A percentile compares a stretch with the other conserved stretches of the same genome.
Conservation (phyloP, 345 rosid genomes). For the Brassica nigra region DNA sequence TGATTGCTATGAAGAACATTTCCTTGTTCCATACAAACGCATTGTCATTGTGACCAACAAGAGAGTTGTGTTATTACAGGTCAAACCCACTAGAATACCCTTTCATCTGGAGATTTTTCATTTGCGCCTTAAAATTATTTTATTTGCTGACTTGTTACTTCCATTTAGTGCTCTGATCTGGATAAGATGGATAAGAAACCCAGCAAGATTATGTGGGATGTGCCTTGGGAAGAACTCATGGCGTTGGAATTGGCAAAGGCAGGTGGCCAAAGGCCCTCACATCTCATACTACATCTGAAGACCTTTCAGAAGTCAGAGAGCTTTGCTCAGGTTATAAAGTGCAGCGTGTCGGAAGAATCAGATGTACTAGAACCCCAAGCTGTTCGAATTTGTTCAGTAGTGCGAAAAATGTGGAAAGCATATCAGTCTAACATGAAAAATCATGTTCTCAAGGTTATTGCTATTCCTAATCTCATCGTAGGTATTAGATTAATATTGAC, state of each 20-base stretch:
- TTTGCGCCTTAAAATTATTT: neutral
- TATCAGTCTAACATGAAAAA: slow-evolving; percentile 65
- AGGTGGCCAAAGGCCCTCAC: slow-evolving; percentile 74
- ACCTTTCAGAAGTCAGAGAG: slow-evolving; percentile 77
- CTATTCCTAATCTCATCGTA: slow-evolving; percentile 4
- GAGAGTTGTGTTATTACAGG: slow-evolving; percentile 90
- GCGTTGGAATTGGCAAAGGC: slow-evolving; percentile 96
- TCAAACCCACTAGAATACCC: slow-evolving; percentile 31
- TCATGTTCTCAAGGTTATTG: slow-evolving; percentile 63
- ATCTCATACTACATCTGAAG: slow-evolving; percentile 87
- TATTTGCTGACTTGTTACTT: slow-evolving; percentile 33
- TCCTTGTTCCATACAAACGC: slow-evolving; percentile 72
- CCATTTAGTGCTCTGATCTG: slow-evolving; percentile 60
- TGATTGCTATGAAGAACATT: slow-evolving; percentile 87
- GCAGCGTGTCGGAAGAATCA: slow-evolving; percentile 57
- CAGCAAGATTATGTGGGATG: slow-evolving; percentile 95
- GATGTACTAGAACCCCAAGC: slow-evolving; percentile 78
- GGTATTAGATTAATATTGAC: neutral
- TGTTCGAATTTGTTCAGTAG: slow-evolving; percentile 76
- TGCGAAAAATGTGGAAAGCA: slow-evolving; percentile 83
- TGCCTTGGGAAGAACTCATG: slow-evolving; percentile 93
- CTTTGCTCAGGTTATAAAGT: slow-evolving; percentile 85
- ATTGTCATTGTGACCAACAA: slow-evolving; percentile 82
- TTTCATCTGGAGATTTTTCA: slow-evolving; percentile 11
- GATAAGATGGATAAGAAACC: slow-evolving; percentile 91